Evolutionary conservation across 768 basidiomycete genomes (phyloP).

Genomic region (Strobilomyces dryophilus): DNA sequence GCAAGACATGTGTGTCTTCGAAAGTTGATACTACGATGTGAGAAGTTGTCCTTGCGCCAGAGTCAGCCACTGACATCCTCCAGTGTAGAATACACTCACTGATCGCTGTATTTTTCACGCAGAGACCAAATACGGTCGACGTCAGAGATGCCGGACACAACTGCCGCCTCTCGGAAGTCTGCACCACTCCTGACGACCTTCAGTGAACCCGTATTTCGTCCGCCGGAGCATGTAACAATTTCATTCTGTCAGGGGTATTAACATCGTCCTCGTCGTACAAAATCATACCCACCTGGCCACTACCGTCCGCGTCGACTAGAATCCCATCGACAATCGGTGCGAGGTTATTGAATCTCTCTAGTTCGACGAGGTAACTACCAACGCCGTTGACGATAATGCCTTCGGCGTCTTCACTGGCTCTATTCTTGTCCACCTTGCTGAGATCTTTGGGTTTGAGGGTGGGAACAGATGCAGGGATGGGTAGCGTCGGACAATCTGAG

Average conservation of each 20-base stretch:
- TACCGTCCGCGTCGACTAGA: constrained; percentile 68
- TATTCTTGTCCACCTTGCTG: constrained; percentile 37
- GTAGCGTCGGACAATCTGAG: constrained; percentile 41
- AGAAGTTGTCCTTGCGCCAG: constrained; percentile 42
- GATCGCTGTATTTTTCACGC: constrained; percentile 41
- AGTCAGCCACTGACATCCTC: not conserved
- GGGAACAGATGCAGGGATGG: constrained; percentile 46
- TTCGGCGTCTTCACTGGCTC: constrained; percentile 21
- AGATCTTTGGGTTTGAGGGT: constrained; percentile 38
- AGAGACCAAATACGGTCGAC: constrained; percentile 65
- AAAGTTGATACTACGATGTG: constrained; percentile 61
- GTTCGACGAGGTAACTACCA: constrained; percentile 55
- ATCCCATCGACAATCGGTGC: constrained; percentile 81
- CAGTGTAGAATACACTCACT: constrained; percentile 36
- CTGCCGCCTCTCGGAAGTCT: constrained; percentile 64
- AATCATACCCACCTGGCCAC: constrained; percentile 52
- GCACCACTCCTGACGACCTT: constrained; percentile 80
- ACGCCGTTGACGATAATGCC: constrained; percentile 49
- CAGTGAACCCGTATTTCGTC: constrained; percentile 68
- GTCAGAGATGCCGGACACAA: constrained; percentile 51
- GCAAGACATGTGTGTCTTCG: constrained; percentile 50
- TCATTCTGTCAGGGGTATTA: constrained; percentile 46
- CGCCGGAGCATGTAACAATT: constrained; percentile 85
- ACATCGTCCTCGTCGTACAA: not conserved
- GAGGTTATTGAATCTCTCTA: constrained; percentile 70